Evolutionary conservation across 768 basidiomycete genomes (phyloP).

Genomic region (Panaeolus papilionaceus): DNA sequence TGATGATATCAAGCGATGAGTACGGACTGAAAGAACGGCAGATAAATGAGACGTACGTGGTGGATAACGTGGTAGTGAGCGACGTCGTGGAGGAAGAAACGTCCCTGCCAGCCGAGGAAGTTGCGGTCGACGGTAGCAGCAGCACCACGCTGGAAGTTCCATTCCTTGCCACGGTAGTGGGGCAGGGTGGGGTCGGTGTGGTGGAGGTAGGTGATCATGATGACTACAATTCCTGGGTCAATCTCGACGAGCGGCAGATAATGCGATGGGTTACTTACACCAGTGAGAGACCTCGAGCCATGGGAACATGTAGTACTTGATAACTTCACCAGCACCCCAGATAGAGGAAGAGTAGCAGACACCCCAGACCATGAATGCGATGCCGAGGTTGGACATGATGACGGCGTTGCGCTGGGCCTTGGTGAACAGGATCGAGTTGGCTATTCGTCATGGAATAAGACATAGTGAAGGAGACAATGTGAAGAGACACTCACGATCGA

Average conservation of each 20-base stretch:
- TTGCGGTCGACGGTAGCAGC: constrained; percentile 63
- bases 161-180: constrained; percentile 61
- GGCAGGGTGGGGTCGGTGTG: constrained; percentile 64
- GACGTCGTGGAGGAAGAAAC: constrained; percentile 70
- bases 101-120: constrained; percentile 68
- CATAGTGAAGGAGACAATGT: not conserved
- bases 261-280: constrained; percentile 42
- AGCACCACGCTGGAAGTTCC: constrained; percentile 69
- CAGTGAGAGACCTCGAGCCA: constrained; percentile 64
- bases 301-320: constrained; percentile 58
- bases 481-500: constrained; percentile 52
- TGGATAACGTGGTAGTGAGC: constrained; percentile 67
- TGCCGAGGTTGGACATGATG: constrained; percentile 62
- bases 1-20: constrained; percentile 26
- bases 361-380: constrained; percentile 50
- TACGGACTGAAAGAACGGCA: not conserved
- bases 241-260: too few species aligned
- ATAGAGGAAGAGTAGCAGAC: constrained; percentile 41
- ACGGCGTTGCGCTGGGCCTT: constrained; percentile 56
- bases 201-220: constrained; percentile 67
- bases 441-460: constrained; percentile 34
- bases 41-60: constrained; percentile 45
- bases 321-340: constrained; percentile 46
- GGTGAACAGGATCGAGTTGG: constrained; percentile 62
- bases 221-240: constrained; percentile 29